phyloP scores from a whole-genome alignment of 225 moss, liverwort and hornwort species.

The Pleurozium schreberi region DNA sequence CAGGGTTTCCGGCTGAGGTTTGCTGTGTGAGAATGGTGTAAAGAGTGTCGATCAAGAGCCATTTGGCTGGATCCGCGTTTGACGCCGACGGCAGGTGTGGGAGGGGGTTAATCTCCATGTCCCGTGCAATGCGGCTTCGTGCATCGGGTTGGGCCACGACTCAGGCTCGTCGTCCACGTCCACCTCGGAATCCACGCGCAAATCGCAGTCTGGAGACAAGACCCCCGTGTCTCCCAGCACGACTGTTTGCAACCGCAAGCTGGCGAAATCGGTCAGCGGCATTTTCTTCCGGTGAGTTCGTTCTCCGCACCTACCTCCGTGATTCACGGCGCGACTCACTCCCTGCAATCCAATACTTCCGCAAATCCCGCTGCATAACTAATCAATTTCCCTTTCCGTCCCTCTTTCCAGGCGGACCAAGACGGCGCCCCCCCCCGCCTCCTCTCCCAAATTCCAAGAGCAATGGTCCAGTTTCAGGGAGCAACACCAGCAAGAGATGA shows the following conservation, averaged over 20 bases:
- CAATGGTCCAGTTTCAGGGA: constrained; percentile 56
- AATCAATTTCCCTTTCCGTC: too few species aligned
- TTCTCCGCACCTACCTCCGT: not conserved
- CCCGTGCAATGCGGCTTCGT: not conserved
- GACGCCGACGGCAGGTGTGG: not conserved
- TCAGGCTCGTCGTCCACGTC: constrained; percentile 17
- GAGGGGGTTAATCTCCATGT: not conserved
- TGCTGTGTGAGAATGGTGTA: not conserved
- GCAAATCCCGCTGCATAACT: too few species aligned
- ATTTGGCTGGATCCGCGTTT: not conserved
- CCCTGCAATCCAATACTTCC: not conserved
- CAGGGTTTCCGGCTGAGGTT: not conserved
- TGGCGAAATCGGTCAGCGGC: constrained; percentile 34
- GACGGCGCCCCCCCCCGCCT: constrained; percentile 3
- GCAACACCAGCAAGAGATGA: constrained; percentile 56
- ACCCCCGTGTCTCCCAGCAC: not conserved
- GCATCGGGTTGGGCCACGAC: constrained; percentile 22
- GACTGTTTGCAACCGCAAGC: constrained; percentile 15
- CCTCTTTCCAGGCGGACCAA: constrained; percentile 22
- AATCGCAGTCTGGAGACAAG: constrained; percentile 13
- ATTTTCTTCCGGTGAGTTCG: constrained; percentile 35
- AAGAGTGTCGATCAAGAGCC: not conserved
- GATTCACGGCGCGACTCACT: not conserved
- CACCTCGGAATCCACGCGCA: constrained; percentile 12
- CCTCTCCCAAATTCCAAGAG: constrained; percentile 32